phyloP scores from a whole-genome alignment of 176 grass and related monocot species.

The Lolium multiflorum region DNA sequence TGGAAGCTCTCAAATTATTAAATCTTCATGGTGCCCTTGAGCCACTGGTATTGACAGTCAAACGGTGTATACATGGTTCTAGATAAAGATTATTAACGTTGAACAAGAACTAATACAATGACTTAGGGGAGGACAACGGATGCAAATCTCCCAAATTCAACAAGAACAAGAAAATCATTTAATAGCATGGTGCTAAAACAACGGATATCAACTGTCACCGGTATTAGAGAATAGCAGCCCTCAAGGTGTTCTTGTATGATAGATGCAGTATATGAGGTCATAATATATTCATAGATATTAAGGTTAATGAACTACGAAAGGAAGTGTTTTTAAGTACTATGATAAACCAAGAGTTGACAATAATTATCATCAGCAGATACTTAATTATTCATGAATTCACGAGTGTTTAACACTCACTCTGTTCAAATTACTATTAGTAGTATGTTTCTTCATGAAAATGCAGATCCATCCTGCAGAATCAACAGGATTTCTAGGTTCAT shows the following conservation, averaged over 20 bases:
- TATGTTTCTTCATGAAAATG: background rate
- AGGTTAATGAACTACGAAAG: background rate
- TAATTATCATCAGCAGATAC: background rate
- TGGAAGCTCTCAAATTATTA: background rate
- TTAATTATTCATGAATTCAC: background rate
- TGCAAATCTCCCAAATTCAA: background rate
- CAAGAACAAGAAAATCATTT: background rate
- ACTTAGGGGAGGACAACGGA: background rate
- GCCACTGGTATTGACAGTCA: background rate
- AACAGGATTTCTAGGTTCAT: background rate
- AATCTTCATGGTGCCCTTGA: background rate
- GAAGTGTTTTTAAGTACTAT: background rate
- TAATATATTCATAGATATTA: background rate
- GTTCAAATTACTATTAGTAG: background rate
- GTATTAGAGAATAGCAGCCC: background rate
- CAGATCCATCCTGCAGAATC: background rate
- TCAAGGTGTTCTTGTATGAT: background rate
- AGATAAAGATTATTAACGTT: background rate
- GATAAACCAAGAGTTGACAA: background rate
- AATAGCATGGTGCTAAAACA: background rate
- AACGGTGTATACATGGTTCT: background rate
- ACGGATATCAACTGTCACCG: background rate
- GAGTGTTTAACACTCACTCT: background rate
- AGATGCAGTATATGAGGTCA: background rate
- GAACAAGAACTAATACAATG: background rate